phyloP scores from a whole-genome alignment of 192 early-diverging fungal genomes.

The Spizellomyces sp. region DNA sequence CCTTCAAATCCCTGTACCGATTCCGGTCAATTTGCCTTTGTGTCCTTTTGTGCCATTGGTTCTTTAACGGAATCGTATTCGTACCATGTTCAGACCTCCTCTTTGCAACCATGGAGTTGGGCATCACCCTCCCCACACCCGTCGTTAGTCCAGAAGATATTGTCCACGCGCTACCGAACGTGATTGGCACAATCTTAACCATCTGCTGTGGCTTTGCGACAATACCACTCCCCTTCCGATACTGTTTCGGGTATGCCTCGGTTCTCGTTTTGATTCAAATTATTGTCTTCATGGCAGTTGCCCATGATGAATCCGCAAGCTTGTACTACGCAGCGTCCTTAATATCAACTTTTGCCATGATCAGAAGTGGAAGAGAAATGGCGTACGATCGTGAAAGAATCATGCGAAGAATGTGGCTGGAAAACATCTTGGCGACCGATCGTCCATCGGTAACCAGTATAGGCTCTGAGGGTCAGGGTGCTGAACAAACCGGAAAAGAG shows the following conservation, averaged over 20 bases:
- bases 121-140: not conserved
- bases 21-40: not conserved
- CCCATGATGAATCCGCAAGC: not conserved
- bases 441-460: not conserved
- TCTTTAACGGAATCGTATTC: not conserved
- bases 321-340: conserved; percentile 1
- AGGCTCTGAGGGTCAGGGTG: not conserved
- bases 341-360: not conserved
- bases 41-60: not conserved
- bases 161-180: not conserved
- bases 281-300: not conserved
- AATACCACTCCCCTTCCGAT: conserved; percentile 2
- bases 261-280: not conserved
- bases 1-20: not conserved
- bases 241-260: not conserved
- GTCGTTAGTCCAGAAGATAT: too few relatives aligned
- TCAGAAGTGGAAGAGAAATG: conserved; percentile 1
- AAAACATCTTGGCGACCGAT: not conserved
- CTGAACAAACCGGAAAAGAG: not conserved
- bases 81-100: conserved; percentile 3
- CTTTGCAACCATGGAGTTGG: not conserved
- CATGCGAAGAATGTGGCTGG: conserved; percentile 3
- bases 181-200: not conserved
- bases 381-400: not conserved
- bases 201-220: not conserved